Percentiles rank a stretch among this genome's conserved stretches.
Evolutionary conservation across 1,139 yeast species (phyloP).

Genomic region (Taphrina flavorubra): DNA sequence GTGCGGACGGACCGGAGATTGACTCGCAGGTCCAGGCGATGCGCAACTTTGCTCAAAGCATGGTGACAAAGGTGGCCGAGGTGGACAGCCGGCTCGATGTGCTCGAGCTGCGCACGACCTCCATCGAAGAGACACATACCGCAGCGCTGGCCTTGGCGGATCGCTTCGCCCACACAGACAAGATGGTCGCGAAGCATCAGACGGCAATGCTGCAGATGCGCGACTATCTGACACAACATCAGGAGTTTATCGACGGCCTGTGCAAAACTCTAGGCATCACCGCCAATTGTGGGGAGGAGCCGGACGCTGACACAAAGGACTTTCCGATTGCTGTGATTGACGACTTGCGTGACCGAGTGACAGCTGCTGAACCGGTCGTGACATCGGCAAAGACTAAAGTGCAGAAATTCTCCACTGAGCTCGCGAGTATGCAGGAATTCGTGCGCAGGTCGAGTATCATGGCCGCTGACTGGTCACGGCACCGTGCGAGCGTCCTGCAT

Average conservation of each 20-base stretch:
- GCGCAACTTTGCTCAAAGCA: constrained; percentile 9
- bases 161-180: constrained; percentile 1
- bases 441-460: not conserved
- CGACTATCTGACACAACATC: constrained; percentile 16
- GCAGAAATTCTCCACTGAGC: not conserved
- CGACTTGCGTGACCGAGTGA: not conserved
- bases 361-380: not conserved
- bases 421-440: not conserved
- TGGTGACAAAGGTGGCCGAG: not conserved
- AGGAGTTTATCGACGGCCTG: constrained; percentile 19
- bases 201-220: constrained; percentile 17
- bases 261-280: constrained; percentile 20
- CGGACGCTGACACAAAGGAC: not conserved
- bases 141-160: not conserved
- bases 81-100: constrained; percentile 16
- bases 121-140: not conserved
- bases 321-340: constrained; percentile 21
- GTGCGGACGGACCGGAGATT: constrained; percentile 1
- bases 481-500: not conserved
- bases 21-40: not conserved
- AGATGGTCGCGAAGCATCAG: constrained; percentile 19
- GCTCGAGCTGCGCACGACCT: constrained; percentile 10
- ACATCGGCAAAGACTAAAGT: not conserved
- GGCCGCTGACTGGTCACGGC: constrained; percentile 1
- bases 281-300: constrained; percentile 17